Conservation (phyloP, 805 yeast genomes). For the Nakazawaea ishiwadae region DNA sequence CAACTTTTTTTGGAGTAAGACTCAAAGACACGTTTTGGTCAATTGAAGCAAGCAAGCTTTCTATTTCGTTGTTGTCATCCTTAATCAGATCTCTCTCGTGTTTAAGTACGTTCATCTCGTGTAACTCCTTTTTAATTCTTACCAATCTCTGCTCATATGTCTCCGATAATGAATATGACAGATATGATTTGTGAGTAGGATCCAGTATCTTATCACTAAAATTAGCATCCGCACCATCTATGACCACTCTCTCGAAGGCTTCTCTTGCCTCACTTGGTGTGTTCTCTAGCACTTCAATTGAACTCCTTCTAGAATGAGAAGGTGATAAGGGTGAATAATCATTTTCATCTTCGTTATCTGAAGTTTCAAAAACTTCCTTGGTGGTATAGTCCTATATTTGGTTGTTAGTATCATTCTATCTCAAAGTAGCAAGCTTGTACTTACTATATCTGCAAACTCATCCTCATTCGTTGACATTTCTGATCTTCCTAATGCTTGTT, state of each 20-base stretch:
- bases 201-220: conserved; percentile 8
- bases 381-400: conserved; percentile 3
- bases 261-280: background rate
- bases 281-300: conserved; percentile 7
- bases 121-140: conserved; percentile 13
- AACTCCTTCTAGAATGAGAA: conserved; percentile 3
- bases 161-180: background rate
- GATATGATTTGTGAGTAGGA: background rate
- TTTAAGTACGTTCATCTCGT: conserved; percentile 5
- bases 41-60: conserved; percentile 1
- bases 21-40: conserved; percentile 5
- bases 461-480: background rate
- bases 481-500: too few species aligned
- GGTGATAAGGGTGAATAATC: background rate
- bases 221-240: background rate
- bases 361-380: conserved; percentile 13
- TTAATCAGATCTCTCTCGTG: background rate
- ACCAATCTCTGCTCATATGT: conserved; percentile 10
- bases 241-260: conserved; percentile 11
- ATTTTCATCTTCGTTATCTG: background rate
- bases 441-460: conserved; percentile 1
- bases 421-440: background rate
- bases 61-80: background rate
- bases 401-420: too few species aligned
- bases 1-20: background rate